Base-by-base conservation (phyloP, 2,329 filamentous ascomycete genomes). In the Thelonectria blattea region DNA sequence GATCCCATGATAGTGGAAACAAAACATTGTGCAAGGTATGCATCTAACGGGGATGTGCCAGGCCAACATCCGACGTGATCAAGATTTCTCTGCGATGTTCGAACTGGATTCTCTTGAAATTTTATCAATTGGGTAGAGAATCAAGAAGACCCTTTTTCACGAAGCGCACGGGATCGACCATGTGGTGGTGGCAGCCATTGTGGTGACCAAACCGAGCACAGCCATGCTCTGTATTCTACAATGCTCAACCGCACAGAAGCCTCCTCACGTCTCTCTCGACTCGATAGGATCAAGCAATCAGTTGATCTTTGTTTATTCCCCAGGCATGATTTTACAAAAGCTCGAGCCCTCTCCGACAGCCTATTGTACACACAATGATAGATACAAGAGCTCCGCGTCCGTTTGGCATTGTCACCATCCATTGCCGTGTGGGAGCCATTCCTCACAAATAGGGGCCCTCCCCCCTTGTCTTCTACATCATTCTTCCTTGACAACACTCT, bases 361-460 rank as follows among this genome's bases (percentile, higher is more conserved):
- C 55, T 71, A 69, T 64, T 70, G 61, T 70, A 70, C 66, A 63
- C 61, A 58, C 43, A 59, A 61, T 62, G 60, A 68, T 67, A 66
- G 58, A 64, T 66, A 58, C 52, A 67, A 46, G 7, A 45, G 12
- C 15, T 41, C 42, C 22, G 30, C 34, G 32, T 22, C 22, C 30
- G 12, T n/a, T n/a, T 34, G 24, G 24, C 18, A 20, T 12, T 27
- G 37, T 32, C 17, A 9, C 24, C 39, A 17, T 39, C 15, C 17
- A 42, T 58, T 12, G 18, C 20, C 8, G 24, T 34, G 17, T 18
- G 12, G 11, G 27, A 52, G 5, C n/a, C 4, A 42, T 52, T 52
- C n/a, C 34, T 34, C 20, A 15, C 15, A 4, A 32, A 18, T n/a
- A 42, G 14, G 39, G 17, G 5, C 39, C 37, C 11, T 14, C 15